Percentiles rank a stretch among this genome's conserved stretches.
phyloP scores from a whole-genome alignment of 2,329 filamentous ascomycete genomes.

The Plectosphaerella sp. region DNA sequence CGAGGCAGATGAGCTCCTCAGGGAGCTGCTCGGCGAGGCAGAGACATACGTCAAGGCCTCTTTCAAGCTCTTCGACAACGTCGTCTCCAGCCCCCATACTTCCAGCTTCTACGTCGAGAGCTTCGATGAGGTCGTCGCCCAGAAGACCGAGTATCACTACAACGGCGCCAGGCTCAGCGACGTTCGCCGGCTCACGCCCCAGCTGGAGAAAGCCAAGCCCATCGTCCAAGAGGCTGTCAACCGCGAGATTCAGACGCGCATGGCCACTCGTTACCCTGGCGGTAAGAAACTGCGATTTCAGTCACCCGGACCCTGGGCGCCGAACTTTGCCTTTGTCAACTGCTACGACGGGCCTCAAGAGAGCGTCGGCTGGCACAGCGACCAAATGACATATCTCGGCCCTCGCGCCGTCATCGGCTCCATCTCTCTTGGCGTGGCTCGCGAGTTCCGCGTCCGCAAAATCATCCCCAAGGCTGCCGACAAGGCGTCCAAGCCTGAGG shows the following conservation, averaged over 20 bases:
- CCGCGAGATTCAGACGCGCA: constrained; percentile 66
- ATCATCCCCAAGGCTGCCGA: constrained; percentile 59
- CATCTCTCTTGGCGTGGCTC: constrained; percentile 83
- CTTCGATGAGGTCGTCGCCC: constrained; percentile 61
- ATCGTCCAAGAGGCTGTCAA: constrained; percentile 76
- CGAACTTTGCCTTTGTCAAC: constrained; percentile 92
- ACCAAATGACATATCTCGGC: constrained; percentile 89
- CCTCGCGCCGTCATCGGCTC: constrained; percentile 86
- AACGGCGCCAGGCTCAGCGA: constrained; percentile 74
- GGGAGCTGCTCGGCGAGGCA: constrained; percentile 71
- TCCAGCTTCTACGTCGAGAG: constrained; percentile 78
- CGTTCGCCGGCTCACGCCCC: constrained; percentile 70
- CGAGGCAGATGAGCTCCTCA: constrained; percentile 68
- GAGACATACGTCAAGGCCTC: constrained; percentile 64
- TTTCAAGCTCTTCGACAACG: constrained; percentile 85
- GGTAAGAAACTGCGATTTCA: constrained; percentile 75
- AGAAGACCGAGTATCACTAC: constrained; percentile 80
- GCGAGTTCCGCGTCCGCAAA: constrained; percentile 84
- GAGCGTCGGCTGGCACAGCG: constrained; percentile 86
- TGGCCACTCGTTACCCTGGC: constrained; percentile 60
- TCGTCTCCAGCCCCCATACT: constrained; percentile 82
- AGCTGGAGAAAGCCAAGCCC: constrained; percentile 65
- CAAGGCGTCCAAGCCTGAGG: constrained; percentile 27
- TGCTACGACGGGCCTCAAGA: constrained; percentile 81
- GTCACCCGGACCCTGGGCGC: constrained; percentile 66